Base-by-base conservation (phyloP, 2,329 filamentous ascomycete species). In the Hymenotorrendiella dingleyae region DNA sequence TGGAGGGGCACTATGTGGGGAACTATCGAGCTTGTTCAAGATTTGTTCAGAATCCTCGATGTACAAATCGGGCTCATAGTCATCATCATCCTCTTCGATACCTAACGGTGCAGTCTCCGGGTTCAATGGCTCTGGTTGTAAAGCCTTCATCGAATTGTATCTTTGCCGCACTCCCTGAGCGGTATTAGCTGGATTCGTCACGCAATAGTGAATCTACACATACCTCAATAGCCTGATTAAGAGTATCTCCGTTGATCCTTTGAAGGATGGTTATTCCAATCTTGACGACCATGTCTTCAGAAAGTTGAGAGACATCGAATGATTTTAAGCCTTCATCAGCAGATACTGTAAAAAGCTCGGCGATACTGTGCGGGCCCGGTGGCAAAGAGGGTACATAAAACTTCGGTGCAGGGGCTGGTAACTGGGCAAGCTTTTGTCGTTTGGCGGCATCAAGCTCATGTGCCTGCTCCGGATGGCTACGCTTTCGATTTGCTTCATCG, bases 31-130 rank as follows among this genome's bases (percentile, higher is more conserved):
- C 59, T 86, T 86, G 63, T 91, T 86, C 36, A 84, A 66, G 23
- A 87, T 81, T 58, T 91, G 85, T 56, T 89, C 84, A 1, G 78
- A 78, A 52, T 87, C 81, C 62, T 94, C 87, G 26, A 80, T 78
- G 21, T 83, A 80, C 54, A 88, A 89, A 58, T 94, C 86, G 0
- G 91, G 90, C 57, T 96, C 91, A 58, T 96, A 96, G 55, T 95
- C 87, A 52, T 94, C 88, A 16, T 95, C 90, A 30, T 94, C 89
- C 7, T 84, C 81, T 6, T 84, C 80, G 3, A 86, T 80, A 20
- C 76, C 78, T 2, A 82, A 62, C 1, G 75, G 76, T 11, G 75
- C 70, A 2, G 78, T 82, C 41, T 78, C 74, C 6, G 78, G 69
- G 48, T 78, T 77, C 21, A 78, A 65, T 56, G 44, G 29, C 37